A percentile compares a stretch with the other conserved stretches of the same genome.
Evolutionary conservation across 257 asterid genomes (phyloP).

Genomic region (Thymus mandschuricus): DNA sequence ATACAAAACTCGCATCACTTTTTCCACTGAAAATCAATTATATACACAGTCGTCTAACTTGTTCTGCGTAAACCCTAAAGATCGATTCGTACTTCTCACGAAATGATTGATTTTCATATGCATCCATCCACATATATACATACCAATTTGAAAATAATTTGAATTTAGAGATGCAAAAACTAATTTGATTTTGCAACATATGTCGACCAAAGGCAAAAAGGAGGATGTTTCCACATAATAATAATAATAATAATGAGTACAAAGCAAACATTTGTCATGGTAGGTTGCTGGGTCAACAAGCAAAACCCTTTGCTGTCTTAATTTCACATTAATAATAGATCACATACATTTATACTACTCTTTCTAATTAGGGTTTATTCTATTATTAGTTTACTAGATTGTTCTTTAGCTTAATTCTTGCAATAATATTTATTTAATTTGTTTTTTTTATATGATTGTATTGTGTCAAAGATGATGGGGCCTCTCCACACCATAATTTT

Average conservation of each 20-base stretch:
- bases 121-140: no score
- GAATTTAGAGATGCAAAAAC: not conserved
- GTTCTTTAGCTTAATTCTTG: no score
- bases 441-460: not conserved
- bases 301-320: constrained; percentile 23
- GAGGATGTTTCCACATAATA: not conserved
- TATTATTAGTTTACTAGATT: constrained; percentile 11
- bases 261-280: not conserved
- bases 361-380: not conserved
- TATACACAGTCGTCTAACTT: no score
- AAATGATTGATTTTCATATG: no score
- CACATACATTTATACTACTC: not conserved
- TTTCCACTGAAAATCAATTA: no score
- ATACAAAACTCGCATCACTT: no score
- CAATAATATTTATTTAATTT: no score
- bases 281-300: constrained; percentile 43
- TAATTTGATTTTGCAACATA: not conserved
- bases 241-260: not conserved
- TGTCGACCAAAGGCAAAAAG: constrained; percentile 4
- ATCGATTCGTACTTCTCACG: no score
- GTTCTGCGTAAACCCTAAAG: no score
- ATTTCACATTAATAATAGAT: constrained; percentile 20
- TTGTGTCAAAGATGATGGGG: no score
- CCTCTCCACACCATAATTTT: constrained; percentile 19
- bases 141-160: no score